Conservation (phyloP, 495 filamentous ascomycete species). For the Clohesyomyces aquaticus region DNA sequence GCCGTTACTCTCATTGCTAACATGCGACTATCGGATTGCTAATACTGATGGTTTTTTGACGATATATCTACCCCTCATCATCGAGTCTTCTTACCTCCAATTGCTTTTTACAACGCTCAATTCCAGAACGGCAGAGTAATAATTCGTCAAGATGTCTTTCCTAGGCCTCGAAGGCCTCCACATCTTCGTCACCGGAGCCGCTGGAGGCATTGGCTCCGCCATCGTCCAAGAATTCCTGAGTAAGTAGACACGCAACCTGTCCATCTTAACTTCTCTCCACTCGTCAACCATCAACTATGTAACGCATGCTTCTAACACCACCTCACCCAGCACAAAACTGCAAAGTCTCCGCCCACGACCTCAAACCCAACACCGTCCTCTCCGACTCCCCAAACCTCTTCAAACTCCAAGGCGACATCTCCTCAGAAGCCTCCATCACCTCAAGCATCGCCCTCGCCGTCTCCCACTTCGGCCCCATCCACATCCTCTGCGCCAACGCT, state of each 20-base stretch:
- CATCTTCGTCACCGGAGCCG: conserved; percentile 63
- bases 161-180: conserved; percentile 57
- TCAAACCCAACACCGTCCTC: conserved; percentile 43
- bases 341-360: conserved; percentile 58
- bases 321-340: conserved; percentile 56
- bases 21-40: conserved; percentile 17
- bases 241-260: conserved; percentile 40
- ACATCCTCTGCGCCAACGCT: conserved; percentile 59
- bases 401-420: conserved; percentile 53
- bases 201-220: conserved; percentile 56
- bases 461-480: conserved; percentile 56
- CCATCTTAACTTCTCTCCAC: background rate
- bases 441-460: conserved; percentile 51
- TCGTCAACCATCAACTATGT: background rate
- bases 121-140: background rate
- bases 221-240: conserved; percentile 59
- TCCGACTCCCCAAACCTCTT: conserved; percentile 43
- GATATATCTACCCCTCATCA: background rate
- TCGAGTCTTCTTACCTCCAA: too few relatives aligned
- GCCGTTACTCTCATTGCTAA: conserved; percentile 26
- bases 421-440: conserved; percentile 53
- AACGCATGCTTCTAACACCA: background rate
- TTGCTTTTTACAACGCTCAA: too few relatives aligned
- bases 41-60: background rate
- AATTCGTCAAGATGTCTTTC: conserved; percentile 45